Evolutionary conservation across 2,329 filamentous ascomycete species (phyloP), one percentile per base, ranked within the genome.

Genomic region (Knufia petricola): DNA sequence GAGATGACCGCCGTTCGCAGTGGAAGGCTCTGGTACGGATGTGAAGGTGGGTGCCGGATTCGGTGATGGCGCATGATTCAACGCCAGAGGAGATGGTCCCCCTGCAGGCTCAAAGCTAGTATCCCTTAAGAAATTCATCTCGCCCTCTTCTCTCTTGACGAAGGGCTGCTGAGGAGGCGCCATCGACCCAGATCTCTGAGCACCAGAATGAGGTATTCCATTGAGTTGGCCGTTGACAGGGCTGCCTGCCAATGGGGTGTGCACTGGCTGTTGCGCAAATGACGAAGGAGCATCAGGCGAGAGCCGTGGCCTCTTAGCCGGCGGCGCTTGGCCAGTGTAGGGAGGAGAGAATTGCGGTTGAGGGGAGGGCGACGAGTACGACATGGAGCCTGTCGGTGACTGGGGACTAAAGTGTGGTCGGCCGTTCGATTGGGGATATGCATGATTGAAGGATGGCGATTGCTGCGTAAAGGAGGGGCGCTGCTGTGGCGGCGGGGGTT

Each of bases 241-340:
- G 37, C 52, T 36, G 32, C 52, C 4, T 52, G 61, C 50, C 44
- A 64, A 61, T 45, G 73, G 50, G 82, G 52, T 49, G 46, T 46
- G 26, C 41, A 53, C 32, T 34, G 48, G 50, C 1, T 48, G 50
- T 1, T 48, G 37, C 12, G 52, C 81, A 56, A 82, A 81, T 23
- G 66, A 73, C 45, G 84, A 81, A n/a, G 74, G 68, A 28, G 81
- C 77, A 50, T 81, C 81, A 45, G 83, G 81, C 21, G 83, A 86
- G 41, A 85, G 69, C 49, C 79, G 82, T 63, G 77, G 82, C 63
- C 85, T 78, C 69, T 92, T 90, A 51, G 77, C 78, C 13, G 85
- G 81, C 42, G 84, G 84, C 42, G 82, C 77, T 32, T 59, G 56
- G 31, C 44, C 46, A 46, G 48, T 56, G 34, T 54, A 50, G 19